Percentiles rank a stretch among this genome's conserved stretches.
These are phyloP conservation scores for Trifolium repens DNA, from an alignment of 306 rosid genomes.

Conservation along the genomic window DNA sequence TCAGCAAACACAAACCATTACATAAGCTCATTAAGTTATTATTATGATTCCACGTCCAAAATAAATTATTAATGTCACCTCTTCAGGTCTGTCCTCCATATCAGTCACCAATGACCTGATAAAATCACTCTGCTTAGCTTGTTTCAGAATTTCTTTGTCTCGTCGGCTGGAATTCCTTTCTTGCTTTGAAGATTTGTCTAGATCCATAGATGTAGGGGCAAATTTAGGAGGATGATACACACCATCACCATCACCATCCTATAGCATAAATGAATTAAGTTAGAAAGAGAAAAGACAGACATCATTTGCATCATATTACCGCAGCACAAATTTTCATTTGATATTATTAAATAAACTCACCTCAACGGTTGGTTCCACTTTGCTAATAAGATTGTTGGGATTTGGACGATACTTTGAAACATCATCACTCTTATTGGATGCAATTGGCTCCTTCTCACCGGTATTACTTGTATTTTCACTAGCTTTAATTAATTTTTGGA, in stretches of 20 bases:
- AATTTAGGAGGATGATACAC: conserved; percentile 63
- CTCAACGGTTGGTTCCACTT: conserved; percentile 48
- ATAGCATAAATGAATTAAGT: conserved; percentile 36
- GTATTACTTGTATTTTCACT: conserved; percentile 47
- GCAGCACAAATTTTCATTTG: neutral
- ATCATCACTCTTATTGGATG: conserved; percentile 56
- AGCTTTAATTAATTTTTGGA: conserved; percentile 76
- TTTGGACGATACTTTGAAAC: conserved; percentile 77
- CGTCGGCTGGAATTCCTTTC: conserved; percentile 75
- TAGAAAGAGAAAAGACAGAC: conserved; percentile 14
- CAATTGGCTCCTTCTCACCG: conserved; percentile 51
- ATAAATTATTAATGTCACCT: conserved; percentile 57
- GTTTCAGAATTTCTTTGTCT: conserved; percentile 66
- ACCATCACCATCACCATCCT: conserved; percentile 55
- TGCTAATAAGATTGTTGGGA: conserved; percentile 75
- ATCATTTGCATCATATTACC: conserved; percentile 19
- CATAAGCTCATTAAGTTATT: conserved; percentile 19
- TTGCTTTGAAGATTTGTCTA: conserved; percentile 59
- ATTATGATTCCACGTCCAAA: conserved; percentile 24
- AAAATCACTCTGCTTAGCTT: conserved; percentile 64
- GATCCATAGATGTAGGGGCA: conserved; percentile 76
- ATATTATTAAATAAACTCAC: conserved; percentile 43
- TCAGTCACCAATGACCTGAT: conserved; percentile 67
- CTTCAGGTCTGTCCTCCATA: conserved; percentile 84
- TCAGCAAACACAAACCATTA: conserved; percentile 41